Percentiles rank a stretch among this genome's conserved stretches.
Conservation (phyloP, 1,284 basidiomycete genomes). For the Ganoderma lingzhi region DNA sequence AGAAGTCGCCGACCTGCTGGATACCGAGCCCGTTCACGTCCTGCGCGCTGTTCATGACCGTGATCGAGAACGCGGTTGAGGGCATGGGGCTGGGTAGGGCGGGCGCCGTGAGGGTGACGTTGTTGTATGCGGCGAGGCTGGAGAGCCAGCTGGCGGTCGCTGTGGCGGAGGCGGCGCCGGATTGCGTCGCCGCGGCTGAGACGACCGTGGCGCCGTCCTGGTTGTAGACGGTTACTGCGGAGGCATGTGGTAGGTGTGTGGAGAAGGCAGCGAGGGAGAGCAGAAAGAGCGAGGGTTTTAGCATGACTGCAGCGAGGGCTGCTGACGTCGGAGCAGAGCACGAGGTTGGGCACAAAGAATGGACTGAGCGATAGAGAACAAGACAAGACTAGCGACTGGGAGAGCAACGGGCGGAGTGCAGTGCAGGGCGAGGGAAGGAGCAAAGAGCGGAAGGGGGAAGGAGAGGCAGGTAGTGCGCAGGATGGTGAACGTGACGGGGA, state of each 20-base stretch:
- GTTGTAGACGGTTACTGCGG: conserved; percentile 35
- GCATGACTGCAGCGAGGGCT: conserved; percentile 16
- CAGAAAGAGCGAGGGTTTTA: conserved; percentile 29
- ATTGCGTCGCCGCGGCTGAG: conserved; percentile 19
- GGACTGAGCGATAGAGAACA: conserved; percentile 8
- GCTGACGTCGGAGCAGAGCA: background rate
- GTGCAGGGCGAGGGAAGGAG: background rate
- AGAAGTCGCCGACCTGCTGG: conserved; percentile 64
- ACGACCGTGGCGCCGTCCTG: conserved; percentile 31
- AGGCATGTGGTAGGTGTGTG: conserved; percentile 10
- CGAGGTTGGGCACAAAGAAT: conserved; percentile 14
- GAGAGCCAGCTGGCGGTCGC: conserved; percentile 26
- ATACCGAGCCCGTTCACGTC: conserved; percentile 55
- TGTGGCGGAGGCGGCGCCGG: conserved; percentile 17
- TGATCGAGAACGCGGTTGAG: conserved; percentile 37
- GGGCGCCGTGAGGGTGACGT: conserved; percentile 33
- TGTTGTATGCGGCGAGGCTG: conserved; percentile 35
- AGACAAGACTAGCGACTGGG: conserved; percentile 5
- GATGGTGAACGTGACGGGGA: background rate
- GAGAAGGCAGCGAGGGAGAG: conserved; percentile 25
- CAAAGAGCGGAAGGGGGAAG: conserved; percentile 14
- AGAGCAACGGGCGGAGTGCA: background rate
- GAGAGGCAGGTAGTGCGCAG: background rate
- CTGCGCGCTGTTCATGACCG: conserved; percentile 32
- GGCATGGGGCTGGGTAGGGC: conserved; percentile 28